Percentiles rank a stretch among this genome's conserved stretches.
These are phyloP conservation scores for Trypanosoma rangeli DNA, from an alignment of 208 protist genomes.

Conservation along the genomic window DNA sequence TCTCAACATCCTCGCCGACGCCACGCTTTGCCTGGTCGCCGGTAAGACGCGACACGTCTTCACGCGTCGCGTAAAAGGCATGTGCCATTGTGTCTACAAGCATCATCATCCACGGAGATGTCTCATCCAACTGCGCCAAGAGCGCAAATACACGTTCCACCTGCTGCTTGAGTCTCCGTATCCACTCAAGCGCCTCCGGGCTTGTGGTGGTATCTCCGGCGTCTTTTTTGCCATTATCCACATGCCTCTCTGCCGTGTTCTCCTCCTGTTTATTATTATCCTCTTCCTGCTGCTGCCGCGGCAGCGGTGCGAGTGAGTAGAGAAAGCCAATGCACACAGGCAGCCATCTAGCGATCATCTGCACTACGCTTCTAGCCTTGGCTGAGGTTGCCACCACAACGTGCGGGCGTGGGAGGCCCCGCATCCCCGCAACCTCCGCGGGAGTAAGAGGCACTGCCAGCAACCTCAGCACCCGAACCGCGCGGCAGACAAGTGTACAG, in stretches of 20 bases:
- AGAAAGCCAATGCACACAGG: conserved; percentile 15
- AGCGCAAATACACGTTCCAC: conserved; percentile 20
- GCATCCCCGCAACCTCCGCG: neutral
- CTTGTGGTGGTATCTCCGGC: neutral
- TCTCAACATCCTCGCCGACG: neutral
- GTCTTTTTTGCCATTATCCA: neutral
- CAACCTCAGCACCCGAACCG: conserved; percentile 13
- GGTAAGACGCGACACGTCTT: neutral
- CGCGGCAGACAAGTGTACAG: conserved; percentile 6
- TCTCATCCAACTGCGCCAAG: conserved; percentile 18
- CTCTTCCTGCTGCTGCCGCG: neutral
- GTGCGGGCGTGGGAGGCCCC: neutral
- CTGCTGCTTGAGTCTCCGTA: conserved; percentile 8
- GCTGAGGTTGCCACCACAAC: conserved; percentile 17
- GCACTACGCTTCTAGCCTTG: conserved; percentile 16
- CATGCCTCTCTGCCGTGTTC: neutral
- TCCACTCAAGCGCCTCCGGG: conserved; percentile 21
- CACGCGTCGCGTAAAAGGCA: conserved; percentile 8
- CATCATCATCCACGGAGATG: conserved; percentile 23
- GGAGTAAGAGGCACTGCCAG: neutral
- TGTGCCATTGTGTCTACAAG: conserved; percentile 12
- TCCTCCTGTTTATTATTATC: neutral
- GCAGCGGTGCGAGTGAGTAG: neutral
- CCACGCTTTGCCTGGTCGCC: neutral
- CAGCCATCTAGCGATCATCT: conserved; percentile 25